phyloP scores from a whole-genome alignment of 371 early-diverging fungal genomes.

The Actinomucor elegans region DNA sequence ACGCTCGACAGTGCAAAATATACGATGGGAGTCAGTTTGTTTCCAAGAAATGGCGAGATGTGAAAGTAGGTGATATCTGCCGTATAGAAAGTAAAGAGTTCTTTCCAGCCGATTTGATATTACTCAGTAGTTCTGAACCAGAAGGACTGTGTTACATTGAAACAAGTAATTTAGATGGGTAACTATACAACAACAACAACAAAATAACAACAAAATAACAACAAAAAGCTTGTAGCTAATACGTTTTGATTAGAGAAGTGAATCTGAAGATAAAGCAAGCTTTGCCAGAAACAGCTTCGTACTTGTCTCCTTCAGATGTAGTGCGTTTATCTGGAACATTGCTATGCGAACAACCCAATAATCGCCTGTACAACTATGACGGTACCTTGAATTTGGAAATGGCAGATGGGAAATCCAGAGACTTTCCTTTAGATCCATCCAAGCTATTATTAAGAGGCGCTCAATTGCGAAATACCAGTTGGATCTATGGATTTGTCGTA shows the following conservation, averaged over 20 bases:
- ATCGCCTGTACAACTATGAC: constrained; percentile 84
- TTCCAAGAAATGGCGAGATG: constrained; percentile 68
- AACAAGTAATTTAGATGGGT: constrained; percentile 95
- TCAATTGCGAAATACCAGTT: constrained; percentile 78
- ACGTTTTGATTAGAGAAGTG: constrained; percentile 64
- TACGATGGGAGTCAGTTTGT: constrained; percentile 64
- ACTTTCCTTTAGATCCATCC: constrained; percentile 73
- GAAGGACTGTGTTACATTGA: constrained; percentile 93
- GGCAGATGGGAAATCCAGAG: constrained; percentile 44
- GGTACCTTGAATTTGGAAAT: constrained; percentile 58
- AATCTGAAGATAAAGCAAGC: constrained; percentile 93
- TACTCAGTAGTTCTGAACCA: constrained; percentile 84
- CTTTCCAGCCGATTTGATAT: constrained; percentile 91
- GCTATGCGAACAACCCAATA: constrained; percentile 83
- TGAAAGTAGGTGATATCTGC: constrained; percentile 92
- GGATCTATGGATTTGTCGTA: constrained; percentile 82
- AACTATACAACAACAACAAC: no score
- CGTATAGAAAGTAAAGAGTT: constrained; percentile 81
- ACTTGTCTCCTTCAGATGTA: constrained; percentile 60
- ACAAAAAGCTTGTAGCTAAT: background rate
- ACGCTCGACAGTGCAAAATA: constrained; percentile 69
- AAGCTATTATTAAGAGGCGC: constrained; percentile 83
- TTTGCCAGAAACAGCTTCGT: constrained; percentile 65
- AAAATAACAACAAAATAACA: background rate
- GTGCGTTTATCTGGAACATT: constrained; percentile 57